These are phyloP conservation scores for Acer saccharum DNA, from an alignment of 345 rosid genomes.

Conservation along the genomic window DNA sequence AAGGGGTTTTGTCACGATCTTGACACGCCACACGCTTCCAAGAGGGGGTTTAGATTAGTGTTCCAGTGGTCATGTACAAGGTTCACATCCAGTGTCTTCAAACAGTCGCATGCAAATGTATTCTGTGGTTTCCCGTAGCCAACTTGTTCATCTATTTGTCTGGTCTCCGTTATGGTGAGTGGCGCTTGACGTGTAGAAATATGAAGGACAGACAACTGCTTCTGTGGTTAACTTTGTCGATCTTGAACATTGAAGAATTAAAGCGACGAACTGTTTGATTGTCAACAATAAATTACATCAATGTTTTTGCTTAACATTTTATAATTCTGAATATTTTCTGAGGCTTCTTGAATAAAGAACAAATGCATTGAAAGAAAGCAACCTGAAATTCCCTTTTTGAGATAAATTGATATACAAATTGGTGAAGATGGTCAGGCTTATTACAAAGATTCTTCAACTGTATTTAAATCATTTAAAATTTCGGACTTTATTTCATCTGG, in stretches of 20 bases:
- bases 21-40: conserved; percentile 13
- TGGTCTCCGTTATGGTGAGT: not conserved
- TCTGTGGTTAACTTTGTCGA: not conserved
- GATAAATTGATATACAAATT: not conserved
- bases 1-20: conserved; percentile 76
- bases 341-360: not conserved
- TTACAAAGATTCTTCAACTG: conserved; percentile 77
- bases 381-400: not conserved
- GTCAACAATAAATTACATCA: not conserved
- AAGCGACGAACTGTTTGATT: not conserved
- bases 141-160: not conserved
- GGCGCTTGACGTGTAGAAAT: not conserved
- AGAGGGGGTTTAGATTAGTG: not conserved
- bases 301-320: not conserved
- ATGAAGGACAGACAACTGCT: not conserved
- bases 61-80: not conserved
- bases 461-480: conserved; percentile 54
- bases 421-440: not conserved
- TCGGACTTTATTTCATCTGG: conserved; percentile 72
- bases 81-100: not conserved
- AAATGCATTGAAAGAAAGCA: not conserved
- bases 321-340: not conserved
- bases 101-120: not conserved
- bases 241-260: not conserved
- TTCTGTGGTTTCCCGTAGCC: not conserved